Conservation (phyloP, 2,329 filamentous ascomycete species). For the Erysiphe pulchra region DNA sequence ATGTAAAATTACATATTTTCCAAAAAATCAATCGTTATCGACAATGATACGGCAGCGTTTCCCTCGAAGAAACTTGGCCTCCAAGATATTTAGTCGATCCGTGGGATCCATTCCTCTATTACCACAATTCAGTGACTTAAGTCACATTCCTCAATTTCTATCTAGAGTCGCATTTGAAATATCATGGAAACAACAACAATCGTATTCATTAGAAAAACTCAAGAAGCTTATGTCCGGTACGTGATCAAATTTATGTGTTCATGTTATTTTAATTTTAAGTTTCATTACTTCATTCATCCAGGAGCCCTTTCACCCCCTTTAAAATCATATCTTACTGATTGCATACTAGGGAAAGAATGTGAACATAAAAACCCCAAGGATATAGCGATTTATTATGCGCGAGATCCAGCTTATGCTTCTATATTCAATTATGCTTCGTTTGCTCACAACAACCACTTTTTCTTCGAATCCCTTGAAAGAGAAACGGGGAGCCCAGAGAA, state of each 20-base stretch:
- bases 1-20: background rate
- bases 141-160: conserved; percentile 24
- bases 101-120: conserved; percentile 23
- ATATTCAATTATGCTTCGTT: conserved; percentile 93
- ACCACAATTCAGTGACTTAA: conserved; percentile 15
- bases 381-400: conserved; percentile 50
- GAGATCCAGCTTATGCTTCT: conserved; percentile 49
- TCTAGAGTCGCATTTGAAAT: conserved; percentile 33
- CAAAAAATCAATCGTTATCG: background rate
- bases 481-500: conserved; percentile 4
- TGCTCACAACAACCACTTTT: conserved; percentile 77
- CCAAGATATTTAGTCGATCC: conserved; percentile 14
- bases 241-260: conserved; percentile 8
- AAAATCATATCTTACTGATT: background rate
- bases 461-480: conserved; percentile 34
- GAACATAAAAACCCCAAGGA: conserved; percentile 22
- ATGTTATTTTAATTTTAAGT: background rate
- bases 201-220: conserved; percentile 45
- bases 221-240: conserved; percentile 49
- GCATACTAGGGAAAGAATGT: conserved; percentile 5
- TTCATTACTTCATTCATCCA: background rate
- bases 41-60: conserved; percentile 13
- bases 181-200: conserved; percentile 67
- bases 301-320: background rate
- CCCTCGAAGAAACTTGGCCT: conserved; percentile 8